These are phyloP conservation scores for Ammopiptanthus mongolicus DNA, from an alignment of 306 rosid species.

Conservation along the genomic window DNA sequence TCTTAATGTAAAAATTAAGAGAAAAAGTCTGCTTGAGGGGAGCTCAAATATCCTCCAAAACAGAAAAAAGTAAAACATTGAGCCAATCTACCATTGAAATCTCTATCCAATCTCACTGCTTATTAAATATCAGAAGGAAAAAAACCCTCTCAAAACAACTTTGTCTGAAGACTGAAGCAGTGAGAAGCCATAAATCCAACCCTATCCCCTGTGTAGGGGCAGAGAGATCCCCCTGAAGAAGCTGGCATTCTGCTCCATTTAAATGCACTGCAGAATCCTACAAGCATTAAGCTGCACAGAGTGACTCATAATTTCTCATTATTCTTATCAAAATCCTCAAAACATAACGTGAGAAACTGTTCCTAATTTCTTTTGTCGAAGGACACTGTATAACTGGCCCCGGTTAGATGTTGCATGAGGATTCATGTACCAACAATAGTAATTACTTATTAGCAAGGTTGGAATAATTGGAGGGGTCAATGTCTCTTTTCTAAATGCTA, in stretches of 20 bases:
- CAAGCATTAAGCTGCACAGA: neutral
- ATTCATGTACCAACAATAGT: neutral
- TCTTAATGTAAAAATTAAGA: neutral
- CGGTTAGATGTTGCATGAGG: neutral
- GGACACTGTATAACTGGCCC: neutral
- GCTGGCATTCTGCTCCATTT: neutral
- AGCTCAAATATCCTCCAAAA: neutral
- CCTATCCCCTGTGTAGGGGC: neutral
- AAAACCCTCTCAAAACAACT: neutral
- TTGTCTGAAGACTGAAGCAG: neutral
- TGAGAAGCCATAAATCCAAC: neutral
- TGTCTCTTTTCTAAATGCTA: neutral
- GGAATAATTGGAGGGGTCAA: neutral
- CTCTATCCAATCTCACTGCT: neutral
- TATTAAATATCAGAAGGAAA: neutral
- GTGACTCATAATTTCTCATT: neutral
- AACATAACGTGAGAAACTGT: neutral
- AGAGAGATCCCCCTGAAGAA: neutral
- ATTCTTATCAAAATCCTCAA: neutral
- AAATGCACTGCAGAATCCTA: neutral
- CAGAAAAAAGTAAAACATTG: neutral
- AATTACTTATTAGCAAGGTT: neutral
- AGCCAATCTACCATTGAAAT: neutral
- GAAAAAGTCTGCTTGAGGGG: neutral
- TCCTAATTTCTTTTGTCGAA: neutral